Evolutionary conservation across 1,284 basidiomycete genomes (phyloP), one percentile per base, ranked within the genome.

Genomic region (Cerrena zonata): DNA sequence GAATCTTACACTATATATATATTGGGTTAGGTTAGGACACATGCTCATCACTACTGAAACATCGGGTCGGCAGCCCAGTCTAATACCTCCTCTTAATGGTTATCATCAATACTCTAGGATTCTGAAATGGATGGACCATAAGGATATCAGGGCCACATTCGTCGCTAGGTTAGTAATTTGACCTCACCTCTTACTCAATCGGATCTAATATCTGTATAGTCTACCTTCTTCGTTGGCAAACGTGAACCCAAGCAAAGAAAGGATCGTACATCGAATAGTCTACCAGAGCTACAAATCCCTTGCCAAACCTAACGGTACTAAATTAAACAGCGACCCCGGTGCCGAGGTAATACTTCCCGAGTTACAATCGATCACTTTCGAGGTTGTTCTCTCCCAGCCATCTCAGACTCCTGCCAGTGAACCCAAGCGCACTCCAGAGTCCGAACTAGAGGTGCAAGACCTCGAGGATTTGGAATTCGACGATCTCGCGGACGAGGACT

Each of bases 21-120:
- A 22, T 26, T 45, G 12, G 41, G 54, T 41, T 48, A 86, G 84
- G 46, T 62, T 78, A 46, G 84, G 84, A 0, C 81, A 86, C 62
- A 49, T 83, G 15, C 66, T 86, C 15, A 64, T 82, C 38, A 68
- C 70, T n/a, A 68, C 73, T 2, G 54, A 62, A 5, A 57, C 68
- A 15, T 57, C 55, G 41, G 62, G 65, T 36, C 62, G 68, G 49
- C 65, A 62, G 36, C 50, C 68, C 12, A 71, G 64, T 19, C 68
- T 85, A 22, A 59, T 67, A 26, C 77, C 82, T 19, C 81, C 82
- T n/a, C 58, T 85, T 15, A 62, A 65, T 45, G 78, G 79, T 19
- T 58, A 68, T 12, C 69, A 69, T 51, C 58, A 69, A 23, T 70
- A 81, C 52, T 56, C 64, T 2, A 69, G 74, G 22, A 59, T 80